These are phyloP conservation scores for Eragrostis nindensis DNA, from an alignment of 176 grass and related monocot species.

Conservation along the genomic window DNA sequence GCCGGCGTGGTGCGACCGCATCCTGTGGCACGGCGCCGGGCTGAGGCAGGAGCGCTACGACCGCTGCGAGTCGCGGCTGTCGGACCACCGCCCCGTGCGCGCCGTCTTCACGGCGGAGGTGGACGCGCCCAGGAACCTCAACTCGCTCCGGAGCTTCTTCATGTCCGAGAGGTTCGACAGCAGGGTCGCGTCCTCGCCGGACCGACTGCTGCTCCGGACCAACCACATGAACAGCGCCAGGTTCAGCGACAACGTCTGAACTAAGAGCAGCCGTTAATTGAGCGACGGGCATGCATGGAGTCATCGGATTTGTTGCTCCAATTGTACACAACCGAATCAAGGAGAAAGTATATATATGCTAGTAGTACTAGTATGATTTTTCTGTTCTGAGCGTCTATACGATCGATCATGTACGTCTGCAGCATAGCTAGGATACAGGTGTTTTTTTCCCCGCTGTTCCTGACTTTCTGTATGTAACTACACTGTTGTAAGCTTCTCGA, in stretches of 20 bases:
- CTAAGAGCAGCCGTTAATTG: neutral
- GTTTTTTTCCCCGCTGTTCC: constrained; percentile 30
- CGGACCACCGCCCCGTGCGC: constrained; percentile 78
- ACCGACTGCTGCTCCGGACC: constrained; percentile 7
- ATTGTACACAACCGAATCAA: neutral
- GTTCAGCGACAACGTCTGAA: constrained; percentile 33
- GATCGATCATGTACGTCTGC: neutral
- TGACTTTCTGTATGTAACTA: constrained; percentile 40
- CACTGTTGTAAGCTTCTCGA: constrained; percentile 29
- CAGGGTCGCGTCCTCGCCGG: neutral
- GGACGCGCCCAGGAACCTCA: constrained; percentile 48
- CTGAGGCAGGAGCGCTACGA: constrained; percentile 58
- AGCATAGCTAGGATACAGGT: constrained; percentile 1
- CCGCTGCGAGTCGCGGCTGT: constrained; percentile 67
- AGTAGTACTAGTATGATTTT: neutral
- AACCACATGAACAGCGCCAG: constrained; percentile 39
- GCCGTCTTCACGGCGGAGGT: constrained; percentile 57
- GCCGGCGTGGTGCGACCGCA: constrained; percentile 83
- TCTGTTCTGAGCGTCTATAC: neutral
- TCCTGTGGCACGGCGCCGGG: constrained; percentile 67
- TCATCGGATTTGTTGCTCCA: neutral
- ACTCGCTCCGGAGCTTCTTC: constrained; percentile 74
- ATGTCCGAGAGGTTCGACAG: constrained; percentile 60
- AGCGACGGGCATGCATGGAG: neutral
- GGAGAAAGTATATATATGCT: neutral